Base-by-base conservation (phyloP, 345 rosid genomes). In the Alliaria petiolata region DNA sequence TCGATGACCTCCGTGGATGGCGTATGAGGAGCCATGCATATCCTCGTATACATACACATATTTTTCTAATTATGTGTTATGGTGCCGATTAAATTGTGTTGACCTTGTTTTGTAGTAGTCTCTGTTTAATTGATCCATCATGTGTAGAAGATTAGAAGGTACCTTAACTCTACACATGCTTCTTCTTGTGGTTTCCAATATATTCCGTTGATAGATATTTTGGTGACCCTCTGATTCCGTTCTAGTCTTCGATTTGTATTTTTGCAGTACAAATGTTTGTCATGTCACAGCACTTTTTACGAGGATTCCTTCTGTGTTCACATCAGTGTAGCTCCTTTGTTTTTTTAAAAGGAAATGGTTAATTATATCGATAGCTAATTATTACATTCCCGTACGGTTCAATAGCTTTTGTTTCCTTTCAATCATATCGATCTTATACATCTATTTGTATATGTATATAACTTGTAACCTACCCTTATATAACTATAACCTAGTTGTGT, bases 11-110 rank as follows among this genome's bases (percentile, higher is more conserved):
- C 81, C 79, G 90, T 83, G 93, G 85, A 89, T 91, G 97, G 97
- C 97, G 96, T 91, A 91, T 91, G 97, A 87, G 97, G 97, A 89
- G 97, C 97, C 97, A 89, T 85, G 97, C 97, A 91, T 91, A 89
- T 68, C 45, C 58, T 59, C 76, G 40, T 70, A 61, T 63, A 57
- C 34, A 55, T 58, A 31, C 25, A 42, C 39, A 49, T 25, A 19
- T 33, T 7, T 14, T 10, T 50, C 12, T 58, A 34, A 26, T 66
- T 46, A 26, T 58, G 66, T 65, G n/a, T n/a, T 36, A 46, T 47
- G 64, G 62, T 57, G 7, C 28, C 65, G 39, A 28, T 65, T 39
- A 31, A 19, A 17, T 64, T 64, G n/a, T 65, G 25, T 39, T 40
- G 38, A 58, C 20, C 40, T 58, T 58, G 53, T 47, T 56, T 50